These are phyloP conservation scores for Massarina eburnea DNA, from an alignment of 2,329 filamentous ascomycete species.

Conservation along the genomic window DNA sequence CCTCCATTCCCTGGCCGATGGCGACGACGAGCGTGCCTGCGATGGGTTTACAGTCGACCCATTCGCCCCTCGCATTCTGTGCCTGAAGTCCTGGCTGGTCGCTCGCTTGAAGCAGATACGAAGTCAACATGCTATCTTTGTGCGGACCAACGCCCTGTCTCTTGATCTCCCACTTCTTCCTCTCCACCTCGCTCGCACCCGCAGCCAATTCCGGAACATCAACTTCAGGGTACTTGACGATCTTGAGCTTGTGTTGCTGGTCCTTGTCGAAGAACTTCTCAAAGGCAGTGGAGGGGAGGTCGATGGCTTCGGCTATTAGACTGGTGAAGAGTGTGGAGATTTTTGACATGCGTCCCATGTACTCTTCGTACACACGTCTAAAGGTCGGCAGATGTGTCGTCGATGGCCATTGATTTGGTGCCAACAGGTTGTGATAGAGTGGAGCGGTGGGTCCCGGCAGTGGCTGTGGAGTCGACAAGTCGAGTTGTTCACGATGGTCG, in stretches of 20 bases:
- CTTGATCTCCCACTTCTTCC: slow-evolving; percentile 54
- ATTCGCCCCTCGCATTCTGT: slow-evolving; percentile 74
- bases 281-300: slow-evolving; percentile 69
- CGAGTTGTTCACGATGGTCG: slow-evolving; percentile 85
- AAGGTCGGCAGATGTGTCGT: slow-evolving; percentile 65
- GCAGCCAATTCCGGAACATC: slow-evolving; percentile 32
- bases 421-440: slow-evolving; percentile 72
- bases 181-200: slow-evolving; percentile 34
- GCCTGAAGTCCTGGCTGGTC: slow-evolving; percentile 78
- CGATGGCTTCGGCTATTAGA: slow-evolving; percentile 82
- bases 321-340: slow-evolving; percentile 75
- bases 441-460: slow-evolving; percentile 65
- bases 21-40: slow-evolving; percentile 80
- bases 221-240: slow-evolving; percentile 80
- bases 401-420: slow-evolving; percentile 79
- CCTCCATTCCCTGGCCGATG: slow-evolving; percentile 85
- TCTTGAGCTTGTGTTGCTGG: slow-evolving; percentile 84
- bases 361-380: slow-evolving; percentile 68
- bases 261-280: slow-evolving; percentile 72
- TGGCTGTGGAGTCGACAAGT: slow-evolving; percentile 78
- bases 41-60: slow-evolving; percentile 81
- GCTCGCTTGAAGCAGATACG: slow-evolving; percentile 78
- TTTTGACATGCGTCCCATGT: slow-evolving; percentile 73
- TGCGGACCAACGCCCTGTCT: slow-evolving; percentile 71
- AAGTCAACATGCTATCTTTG: slow-evolving; percentile 82